Base-by-base conservation (phyloP, 2,329 filamentous ascomycete genomes). In the Myotisia sp. region DNA sequence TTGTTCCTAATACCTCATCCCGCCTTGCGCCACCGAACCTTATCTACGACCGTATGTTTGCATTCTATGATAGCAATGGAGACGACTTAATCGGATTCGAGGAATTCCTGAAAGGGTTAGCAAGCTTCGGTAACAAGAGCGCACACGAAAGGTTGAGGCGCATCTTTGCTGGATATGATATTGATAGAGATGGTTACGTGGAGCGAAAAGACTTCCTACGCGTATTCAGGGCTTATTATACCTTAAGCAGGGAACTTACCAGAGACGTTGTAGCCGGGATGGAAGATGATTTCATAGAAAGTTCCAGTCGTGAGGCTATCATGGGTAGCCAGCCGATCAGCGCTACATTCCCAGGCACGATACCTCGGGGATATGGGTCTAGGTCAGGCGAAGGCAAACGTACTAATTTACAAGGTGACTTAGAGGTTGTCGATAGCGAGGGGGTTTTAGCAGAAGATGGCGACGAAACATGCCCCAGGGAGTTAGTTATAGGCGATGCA, bases 11-110 rank as follows among this genome's bases (percentile, higher is more conserved):
- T n/a, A 81, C 79, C 9, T 79, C 79, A n/a, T 72, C 75, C 38
- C 72, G 78, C 20, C 77, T 84, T 36, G 74, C 79, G 7, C 70
- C 79, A 1, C 83, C 87, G 1, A 94, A 92, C 52, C 71, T 93
- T 9, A 82, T 98, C 39, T 90, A 92, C 51, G 87, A 98, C 54
- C 79, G 90, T 45, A 90, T 94, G 71, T 98, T 95, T 58, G 74
- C 81, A 33, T 94, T 94, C 55, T 98, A 94, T 55, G 90, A 98
- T 56, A 81, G 77, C 20, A 87, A 95, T 53, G 70, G 74, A 26
- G 84, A 98, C 51, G 81, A 80, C 14, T 64, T 92, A 5, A 94
- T 98, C 47, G 81, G 82, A 5, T 95, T 98, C 46, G 71, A 83
- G 31, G 90, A 98, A 53, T 98, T 94, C 50, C 62, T 95, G 16